A percentile compares a stretch with the other conserved stretches of the same genome.
These are phyloP conservation scores for Phoenix dactylifera DNA, from an alignment of 176 grass and related monocot genomes.

Conservation along the genomic window DNA sequence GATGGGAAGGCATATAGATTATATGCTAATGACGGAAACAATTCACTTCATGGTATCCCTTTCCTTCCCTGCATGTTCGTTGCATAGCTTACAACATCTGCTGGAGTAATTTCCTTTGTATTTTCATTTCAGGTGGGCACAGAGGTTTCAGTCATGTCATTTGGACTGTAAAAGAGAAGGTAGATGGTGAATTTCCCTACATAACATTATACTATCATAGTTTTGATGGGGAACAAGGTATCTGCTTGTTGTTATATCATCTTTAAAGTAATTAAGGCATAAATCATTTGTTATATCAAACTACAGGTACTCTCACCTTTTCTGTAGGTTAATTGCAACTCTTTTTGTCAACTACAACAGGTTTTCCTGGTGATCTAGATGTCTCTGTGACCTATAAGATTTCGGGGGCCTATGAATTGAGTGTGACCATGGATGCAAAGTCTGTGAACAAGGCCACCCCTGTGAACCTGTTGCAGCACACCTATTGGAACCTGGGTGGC, in stretches of 20 bases:
- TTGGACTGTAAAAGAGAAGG: conserved; percentile 71
- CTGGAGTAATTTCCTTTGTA: not conserved
- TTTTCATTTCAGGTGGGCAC: conserved; percentile 28
- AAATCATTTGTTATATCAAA: too few relatives aligned
- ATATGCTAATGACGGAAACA: conserved; percentile 54
- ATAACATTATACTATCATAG: conserved; percentile 65
- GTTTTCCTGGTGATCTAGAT: conserved; percentile 67
- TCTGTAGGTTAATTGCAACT: too few relatives aligned
- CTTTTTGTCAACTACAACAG: conserved; percentile 28
- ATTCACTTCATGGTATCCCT: conserved; percentile 14
- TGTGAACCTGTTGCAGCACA: too few relatives aligned
- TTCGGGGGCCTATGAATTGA: conserved; percentile 35
- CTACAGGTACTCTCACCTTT: too few relatives aligned
- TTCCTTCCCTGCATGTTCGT: too few relatives aligned
- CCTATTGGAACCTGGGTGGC: too few relatives aligned
- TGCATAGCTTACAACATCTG: not conserved
- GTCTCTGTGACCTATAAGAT: conserved; percentile 71
- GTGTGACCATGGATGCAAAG: conserved; percentile 38
- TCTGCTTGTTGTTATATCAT: too few relatives aligned
- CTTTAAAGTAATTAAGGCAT: too few relatives aligned
- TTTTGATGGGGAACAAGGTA: conserved; percentile 74
- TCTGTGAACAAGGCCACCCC: too few relatives aligned
- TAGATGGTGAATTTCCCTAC: conserved; percentile 31
- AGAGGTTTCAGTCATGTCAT: conserved; percentile 57
- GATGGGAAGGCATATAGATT: conserved; percentile 49